These are phyloP conservation scores for Abelmoschus esculentus DNA, from an alignment of 345 rosid genomes.

Conservation along the genomic window DNA sequence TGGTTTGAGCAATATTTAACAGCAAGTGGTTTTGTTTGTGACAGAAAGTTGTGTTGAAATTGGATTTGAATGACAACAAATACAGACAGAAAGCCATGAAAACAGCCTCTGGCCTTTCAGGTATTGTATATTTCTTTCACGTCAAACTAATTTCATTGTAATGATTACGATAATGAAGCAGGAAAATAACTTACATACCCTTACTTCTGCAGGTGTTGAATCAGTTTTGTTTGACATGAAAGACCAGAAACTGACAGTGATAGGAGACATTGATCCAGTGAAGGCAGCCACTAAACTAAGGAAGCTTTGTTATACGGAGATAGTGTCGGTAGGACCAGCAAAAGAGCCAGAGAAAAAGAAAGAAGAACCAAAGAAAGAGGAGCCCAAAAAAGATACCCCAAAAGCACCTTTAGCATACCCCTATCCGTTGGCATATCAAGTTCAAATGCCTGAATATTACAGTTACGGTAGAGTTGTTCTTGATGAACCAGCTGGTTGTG, in stretches of 20 bases:
- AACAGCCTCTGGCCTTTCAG: not conserved
- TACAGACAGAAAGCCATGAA: not conserved
- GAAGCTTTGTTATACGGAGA: not conserved
- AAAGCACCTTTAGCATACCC: not conserved
- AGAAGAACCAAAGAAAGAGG: not conserved
- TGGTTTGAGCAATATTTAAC: not conserved
- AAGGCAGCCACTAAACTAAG: not conserved
- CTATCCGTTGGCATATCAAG: not conserved
- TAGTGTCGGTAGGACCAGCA: not conserved
- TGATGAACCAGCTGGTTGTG: not conserved
- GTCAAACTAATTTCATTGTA: not conserved
- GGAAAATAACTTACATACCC: not conserved
- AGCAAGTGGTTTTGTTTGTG: not conserved
- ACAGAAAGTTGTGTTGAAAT: not conserved
- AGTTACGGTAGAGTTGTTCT: not conserved
- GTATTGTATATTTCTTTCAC: not conserved
- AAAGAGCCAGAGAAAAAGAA: not conserved
- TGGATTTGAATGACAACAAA: not conserved
- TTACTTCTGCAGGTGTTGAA: not conserved
- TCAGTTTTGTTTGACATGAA: not conserved
- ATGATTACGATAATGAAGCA: not conserved
- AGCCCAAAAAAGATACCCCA: not conserved
- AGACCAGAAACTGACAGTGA: not conserved
- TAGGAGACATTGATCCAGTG: conserved; percentile 1
- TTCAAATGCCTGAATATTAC: not conserved